These are phyloP conservation scores for Cryptosporidium xiaoi DNA, from an alignment of 169 alveolate species.

Conservation along the genomic window DNA sequence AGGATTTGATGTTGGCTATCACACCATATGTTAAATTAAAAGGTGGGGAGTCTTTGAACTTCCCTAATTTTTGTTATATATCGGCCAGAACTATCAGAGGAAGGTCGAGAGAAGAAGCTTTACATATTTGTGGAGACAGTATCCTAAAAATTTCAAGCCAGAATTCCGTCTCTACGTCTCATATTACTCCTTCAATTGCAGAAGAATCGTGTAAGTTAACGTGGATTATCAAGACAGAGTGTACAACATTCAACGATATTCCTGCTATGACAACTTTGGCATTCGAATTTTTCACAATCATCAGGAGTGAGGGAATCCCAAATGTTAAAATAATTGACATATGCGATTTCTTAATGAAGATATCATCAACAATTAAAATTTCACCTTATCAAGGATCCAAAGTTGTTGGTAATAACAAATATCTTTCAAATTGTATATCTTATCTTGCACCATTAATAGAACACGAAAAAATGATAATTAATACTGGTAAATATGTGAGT, in stretches of 20 bases:
- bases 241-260: conserved; percentile 10
- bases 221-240: conserved; percentile 56
- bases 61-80: conserved; percentile 51
- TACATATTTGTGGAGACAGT: conserved; percentile 41
- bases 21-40: background rate
- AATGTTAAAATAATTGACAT: conserved; percentile 17
- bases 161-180: conserved; percentile 11
- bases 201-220: conserved; percentile 56
- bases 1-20: background rate
- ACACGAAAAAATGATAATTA: conserved; percentile 1
- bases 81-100: conserved; percentile 48
- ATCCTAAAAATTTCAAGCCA: conserved; percentile 2
- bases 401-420: conserved; percentile 6
- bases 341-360: conserved; percentile 22
- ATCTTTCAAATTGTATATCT: conserved; percentile 25
- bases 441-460: conserved; percentile 49
- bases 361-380: conserved; percentile 35
- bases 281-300: conserved; percentile 34
- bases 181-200: conserved; percentile 19
- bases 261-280: conserved; percentile 24
- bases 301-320: conserved; percentile 54
- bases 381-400: background rate
- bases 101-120: conserved; percentile 22
- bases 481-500: background rate
- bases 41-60: background rate